A percentile compares a stretch with the other conserved stretches of the same genome.
Conservation (phyloP, 148 eudicot genomes). For the Agrostemma githago region DNA sequence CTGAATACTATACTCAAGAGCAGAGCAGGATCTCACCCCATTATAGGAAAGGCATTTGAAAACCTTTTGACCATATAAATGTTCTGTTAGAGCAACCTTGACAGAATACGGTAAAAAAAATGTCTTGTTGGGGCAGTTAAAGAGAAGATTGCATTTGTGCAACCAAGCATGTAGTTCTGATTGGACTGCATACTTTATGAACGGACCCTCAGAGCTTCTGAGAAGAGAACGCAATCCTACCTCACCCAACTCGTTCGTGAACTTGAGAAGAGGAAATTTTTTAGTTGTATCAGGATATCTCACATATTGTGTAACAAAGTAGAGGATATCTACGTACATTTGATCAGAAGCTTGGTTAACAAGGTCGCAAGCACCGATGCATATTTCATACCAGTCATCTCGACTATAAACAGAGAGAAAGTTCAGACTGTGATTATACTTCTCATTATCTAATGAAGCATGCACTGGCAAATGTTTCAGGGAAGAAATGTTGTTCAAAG, state of each 20-base stretch:
- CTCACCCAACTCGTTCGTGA: neutral
- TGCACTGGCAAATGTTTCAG: slow-evolving; percentile 36
- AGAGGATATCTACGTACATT: slow-evolving; percentile 36
- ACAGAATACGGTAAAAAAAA: slow-evolving; percentile 29
- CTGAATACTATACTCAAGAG: slow-evolving; percentile 17
- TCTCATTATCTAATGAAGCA: slow-evolving; percentile 37
- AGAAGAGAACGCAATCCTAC: neutral
- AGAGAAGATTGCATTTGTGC: slow-evolving; percentile 29
- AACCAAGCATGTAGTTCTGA: slow-evolving; percentile 27
- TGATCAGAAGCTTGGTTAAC: slow-evolving; percentile 32
- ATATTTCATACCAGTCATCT: slow-evolving; percentile 42
- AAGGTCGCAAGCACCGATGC: slow-evolving; percentile 43
- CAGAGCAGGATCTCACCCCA: slow-evolving; percentile 21
- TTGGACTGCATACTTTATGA: slow-evolving; percentile 5
- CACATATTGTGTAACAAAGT: slow-evolving; percentile 32
- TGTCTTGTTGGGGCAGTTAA: slow-evolving; percentile 21
- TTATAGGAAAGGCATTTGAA: slow-evolving; percentile 24
- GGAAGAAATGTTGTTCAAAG: slow-evolving; percentile 35
- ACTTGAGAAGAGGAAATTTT: slow-evolving; percentile 4
- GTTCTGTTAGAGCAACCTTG: slow-evolving; percentile 9
- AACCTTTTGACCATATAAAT: slow-evolving; percentile 1
- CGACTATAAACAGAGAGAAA: slow-evolving; percentile 37
- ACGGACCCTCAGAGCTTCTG: too few species aligned
- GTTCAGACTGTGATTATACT: slow-evolving; percentile 26
- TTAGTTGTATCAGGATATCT: slow-evolving; percentile 11